Conservation (phyloP, 805 yeast genomes). For the Monosporozyma aquatica region DNA sequence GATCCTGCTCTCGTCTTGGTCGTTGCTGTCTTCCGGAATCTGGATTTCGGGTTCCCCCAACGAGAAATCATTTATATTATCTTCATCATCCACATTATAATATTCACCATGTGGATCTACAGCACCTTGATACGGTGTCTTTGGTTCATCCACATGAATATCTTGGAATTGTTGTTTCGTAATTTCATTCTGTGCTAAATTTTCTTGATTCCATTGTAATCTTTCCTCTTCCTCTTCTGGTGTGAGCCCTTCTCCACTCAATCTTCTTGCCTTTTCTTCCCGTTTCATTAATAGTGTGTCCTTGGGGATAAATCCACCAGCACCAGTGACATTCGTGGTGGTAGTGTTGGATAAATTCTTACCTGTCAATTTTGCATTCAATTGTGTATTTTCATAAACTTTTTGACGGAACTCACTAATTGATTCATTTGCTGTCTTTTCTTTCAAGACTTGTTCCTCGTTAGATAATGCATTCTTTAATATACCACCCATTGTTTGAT, state of each 20-base stretch:
- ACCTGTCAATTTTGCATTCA: conserved; percentile 50
- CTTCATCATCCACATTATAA: conserved; percentile 61
- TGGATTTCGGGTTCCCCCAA: conserved; percentile 50
- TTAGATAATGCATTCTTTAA: conserved; percentile 39
- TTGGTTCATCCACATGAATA: conserved; percentile 74
- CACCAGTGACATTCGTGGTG: background rate
- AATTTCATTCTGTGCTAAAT: conserved; percentile 49
- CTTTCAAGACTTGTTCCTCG: conserved; percentile 14
- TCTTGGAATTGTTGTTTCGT: conserved; percentile 57
- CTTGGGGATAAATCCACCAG: conserved; percentile 18
- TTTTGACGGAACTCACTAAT: conserved; percentile 45
- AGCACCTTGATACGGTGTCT: conserved; percentile 91
- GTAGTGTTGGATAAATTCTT: background rate
- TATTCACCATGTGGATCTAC: conserved; percentile 75
- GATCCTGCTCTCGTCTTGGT: conserved; percentile 18
- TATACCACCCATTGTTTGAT: conserved; percentile 37
- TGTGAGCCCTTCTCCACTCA: conserved; percentile 28
- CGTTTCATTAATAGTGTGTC: conserved; percentile 27
- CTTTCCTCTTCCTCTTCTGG: conserved; percentile 31
- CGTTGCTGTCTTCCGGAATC: conserved; percentile 24
- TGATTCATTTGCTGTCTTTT: background rate
- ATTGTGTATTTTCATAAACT: conserved; percentile 69
- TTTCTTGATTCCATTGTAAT: conserved; percentile 79
- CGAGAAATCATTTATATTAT: conserved; percentile 43
- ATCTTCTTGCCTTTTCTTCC: conserved; percentile 13